Evolutionary conservation across 2,329 filamentous ascomycete genomes (phyloP).

Genomic region (Stemphylium lycopersici): DNA sequence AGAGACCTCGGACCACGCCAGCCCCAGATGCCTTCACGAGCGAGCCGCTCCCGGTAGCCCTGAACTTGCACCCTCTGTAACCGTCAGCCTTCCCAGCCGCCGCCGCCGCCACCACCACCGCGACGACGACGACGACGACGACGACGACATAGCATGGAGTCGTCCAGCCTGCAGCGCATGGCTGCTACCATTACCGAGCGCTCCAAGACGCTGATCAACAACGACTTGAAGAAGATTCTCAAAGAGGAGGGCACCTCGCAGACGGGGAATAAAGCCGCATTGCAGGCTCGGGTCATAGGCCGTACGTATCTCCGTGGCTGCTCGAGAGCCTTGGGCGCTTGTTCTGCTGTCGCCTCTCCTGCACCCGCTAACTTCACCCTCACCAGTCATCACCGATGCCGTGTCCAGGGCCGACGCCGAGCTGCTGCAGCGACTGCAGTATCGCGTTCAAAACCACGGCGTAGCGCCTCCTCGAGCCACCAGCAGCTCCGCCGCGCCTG

Average conservation of each 20-base stretch:
- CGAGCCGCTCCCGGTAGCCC: constrained; percentile 22
- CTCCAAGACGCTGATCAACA: constrained; percentile 64
- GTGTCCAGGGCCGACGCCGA: constrained; percentile 43
- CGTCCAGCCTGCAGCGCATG: constrained; percentile 51
- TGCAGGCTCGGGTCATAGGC: constrained; percentile 78
- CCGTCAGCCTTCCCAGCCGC: constrained; percentile 7
- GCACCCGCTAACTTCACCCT: constrained; percentile 26
- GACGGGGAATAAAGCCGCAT: constrained; percentile 81
- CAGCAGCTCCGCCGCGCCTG: constrained; percentile 25
- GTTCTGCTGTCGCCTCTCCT: background rate
- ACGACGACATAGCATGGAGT: constrained; percentile 30
- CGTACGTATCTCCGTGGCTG: constrained; percentile 64
- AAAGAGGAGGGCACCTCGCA: constrained; percentile 70
- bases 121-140: background rate
- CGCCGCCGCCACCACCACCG: no score
- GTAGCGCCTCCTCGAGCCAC: constrained; percentile 36
- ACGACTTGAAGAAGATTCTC: constrained; percentile 78
- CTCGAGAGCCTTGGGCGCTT: background rate
- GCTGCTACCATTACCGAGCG: constrained; percentile 49
- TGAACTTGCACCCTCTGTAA: constrained; percentile 5
- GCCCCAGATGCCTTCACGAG: constrained; percentile 19
- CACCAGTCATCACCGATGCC: constrained; percentile 49
- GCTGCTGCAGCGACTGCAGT: constrained; percentile 47
- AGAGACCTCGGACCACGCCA: background rate
- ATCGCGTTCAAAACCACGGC: constrained; percentile 52